phyloP scores from a whole-genome alignment of 345 rosid genomes.

The Citrus unshiu region DNA sequence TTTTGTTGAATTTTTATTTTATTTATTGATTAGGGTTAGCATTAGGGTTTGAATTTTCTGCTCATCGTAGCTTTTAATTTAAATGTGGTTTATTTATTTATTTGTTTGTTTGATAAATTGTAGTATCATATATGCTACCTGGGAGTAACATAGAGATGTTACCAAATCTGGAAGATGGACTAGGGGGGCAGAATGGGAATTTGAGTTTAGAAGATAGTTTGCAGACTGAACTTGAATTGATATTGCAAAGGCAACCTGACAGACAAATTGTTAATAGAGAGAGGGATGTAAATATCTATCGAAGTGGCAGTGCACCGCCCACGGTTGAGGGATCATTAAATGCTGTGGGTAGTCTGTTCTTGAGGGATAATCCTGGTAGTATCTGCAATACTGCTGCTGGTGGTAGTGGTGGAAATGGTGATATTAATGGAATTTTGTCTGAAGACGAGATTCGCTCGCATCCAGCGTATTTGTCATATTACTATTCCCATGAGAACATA shows the following conservation, averaged over 20 bases:
- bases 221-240: slow-evolving; percentile 62
- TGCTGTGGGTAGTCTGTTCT: slow-evolving; percentile 69
- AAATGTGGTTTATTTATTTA: not conserved
- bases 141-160: slow-evolving; percentile 57
- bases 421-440: slow-evolving; percentile 37
- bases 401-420: slow-evolving; percentile 14
- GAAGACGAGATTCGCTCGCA: slow-evolving; percentile 85
- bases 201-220: slow-evolving; percentile 55
- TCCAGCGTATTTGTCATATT: slow-evolving; percentile 73
- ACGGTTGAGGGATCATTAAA: slow-evolving; percentile 82
- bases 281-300: slow-evolving; percentile 46
- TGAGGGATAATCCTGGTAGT: slow-evolving; percentile 38
- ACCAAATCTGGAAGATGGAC: slow-evolving; percentile 39
- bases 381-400: slow-evolving; percentile 7
- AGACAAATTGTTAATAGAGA: slow-evolving; percentile 43
- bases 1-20: not conserved
- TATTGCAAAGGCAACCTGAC: slow-evolving; percentile 53
- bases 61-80: not conserved
- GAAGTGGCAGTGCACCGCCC: slow-evolving; percentile 97
- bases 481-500: slow-evolving; percentile 68
- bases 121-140: slow-evolving; percentile 42
- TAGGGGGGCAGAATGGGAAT: slow-evolving; percentile 43
- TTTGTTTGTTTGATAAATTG: slow-evolving; percentile 5
- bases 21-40: not conserved
- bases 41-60: not conserved